These are phyloP conservation scores for Vanrija sp. DNA, from an alignment of 1,284 basidiomycete genomes.

Conservation along the genomic window DNA sequence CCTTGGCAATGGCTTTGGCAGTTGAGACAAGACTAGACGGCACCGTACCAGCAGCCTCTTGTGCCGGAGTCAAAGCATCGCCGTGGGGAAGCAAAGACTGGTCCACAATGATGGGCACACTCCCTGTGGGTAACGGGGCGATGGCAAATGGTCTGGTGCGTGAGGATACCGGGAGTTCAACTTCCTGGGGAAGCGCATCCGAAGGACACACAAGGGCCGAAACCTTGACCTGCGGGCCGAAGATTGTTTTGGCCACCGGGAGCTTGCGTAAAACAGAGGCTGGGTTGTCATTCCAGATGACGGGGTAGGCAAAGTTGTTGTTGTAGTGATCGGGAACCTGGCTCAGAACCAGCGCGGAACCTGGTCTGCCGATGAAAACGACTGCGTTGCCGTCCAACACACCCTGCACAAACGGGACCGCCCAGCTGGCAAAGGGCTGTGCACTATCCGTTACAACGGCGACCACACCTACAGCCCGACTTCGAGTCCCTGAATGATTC, in stretches of 20 bases:
- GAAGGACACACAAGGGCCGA: not conserved
- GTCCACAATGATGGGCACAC: conserved; percentile 8
- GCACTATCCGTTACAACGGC: not conserved
- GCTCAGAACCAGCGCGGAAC: not conserved
- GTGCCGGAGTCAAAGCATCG: not conserved
- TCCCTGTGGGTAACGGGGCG: not conserved
- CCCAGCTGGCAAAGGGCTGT: conserved; percentile 10
- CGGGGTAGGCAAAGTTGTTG: conserved; percentile 6
- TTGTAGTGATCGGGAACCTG: not conserved
- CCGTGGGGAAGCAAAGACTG: conserved; percentile 5
- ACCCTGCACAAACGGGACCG: conserved; percentile 3
- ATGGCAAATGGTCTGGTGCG: not conserved
- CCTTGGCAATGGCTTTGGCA: not conserved
- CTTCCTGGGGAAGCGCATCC: not conserved
- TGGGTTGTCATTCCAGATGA: not conserved
- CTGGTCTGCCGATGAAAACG: not conserved
- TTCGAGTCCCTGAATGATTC: not conserved
- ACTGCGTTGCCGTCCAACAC: conserved; percentile 10
- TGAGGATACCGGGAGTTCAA: not conserved
- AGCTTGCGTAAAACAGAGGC: not conserved
- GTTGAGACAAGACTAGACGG: conserved; percentile 1
- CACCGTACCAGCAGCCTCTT: not conserved
- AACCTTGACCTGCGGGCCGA: no score
- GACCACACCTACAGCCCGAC: not conserved
- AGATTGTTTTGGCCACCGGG: not conserved